Evolutionary conservation across 2,329 filamentous ascomycete genomes (phyloP), one percentile per base, ranked within the genome.

Genomic region (Venturia asperata): DNA sequence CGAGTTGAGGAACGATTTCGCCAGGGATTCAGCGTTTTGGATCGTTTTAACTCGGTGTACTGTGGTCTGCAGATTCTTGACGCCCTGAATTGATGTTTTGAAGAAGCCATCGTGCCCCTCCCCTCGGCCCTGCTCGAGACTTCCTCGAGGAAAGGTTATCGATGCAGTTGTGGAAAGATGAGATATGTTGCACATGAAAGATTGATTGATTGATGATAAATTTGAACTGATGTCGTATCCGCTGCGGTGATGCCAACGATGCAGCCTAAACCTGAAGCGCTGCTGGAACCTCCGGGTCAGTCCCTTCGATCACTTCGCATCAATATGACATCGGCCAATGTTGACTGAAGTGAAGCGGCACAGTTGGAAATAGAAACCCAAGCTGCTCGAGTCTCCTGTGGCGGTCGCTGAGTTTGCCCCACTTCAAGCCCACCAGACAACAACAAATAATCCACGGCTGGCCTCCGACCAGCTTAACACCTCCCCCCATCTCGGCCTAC

Each of bases 391-490:
- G 45, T 9, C 6, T 56, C 52, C 37, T 30, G 6, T 56, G 27
- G 52, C 52, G 27, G 52, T 56, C 52, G 19, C n/a, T 5, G n/a
- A 47, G 30, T 56, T 56, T n/a, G 52, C 52, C 52, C 52, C 52
- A 58, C 52, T 58, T 39, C 30, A 34, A 17, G n/a, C n/a, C n/a
- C n/a, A n/a, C n/a, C n/a, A n/a, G n/a, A 30, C 27, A 58, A 58
- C 52, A 58, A 39, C 52, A 58, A 52, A 27, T 27, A 52, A 52
- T 27, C 52, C 52, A n/a, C 52, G 30, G 30, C 52, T 37, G 15
- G 19, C 3, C 30, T n/a, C 52, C 30, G 9, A 24, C 5, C n/a
- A 37, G 27, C 49, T 56, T 34, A 34, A 34, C 52, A 34, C 30
- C 30, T n/a, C 52, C 17, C 9, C 10, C 52, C 45, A 52, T 52